Evolutionary conservation across 805 yeast species (phyloP), one percentile per base, ranked within the genome.

Genomic region (Priceomyces haplophilus): DNA sequence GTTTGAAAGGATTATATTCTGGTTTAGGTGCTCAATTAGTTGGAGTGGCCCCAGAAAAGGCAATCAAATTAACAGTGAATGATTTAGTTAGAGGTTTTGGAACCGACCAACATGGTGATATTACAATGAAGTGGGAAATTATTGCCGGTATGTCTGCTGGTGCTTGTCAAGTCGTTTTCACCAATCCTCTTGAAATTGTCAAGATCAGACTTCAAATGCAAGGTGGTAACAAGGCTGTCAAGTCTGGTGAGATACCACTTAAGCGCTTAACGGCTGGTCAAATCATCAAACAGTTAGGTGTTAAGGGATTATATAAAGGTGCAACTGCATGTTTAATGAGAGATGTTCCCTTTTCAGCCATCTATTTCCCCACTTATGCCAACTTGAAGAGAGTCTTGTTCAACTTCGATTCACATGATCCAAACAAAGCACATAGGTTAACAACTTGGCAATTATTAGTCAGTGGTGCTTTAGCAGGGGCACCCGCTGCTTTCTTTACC

Each of bases 41-140:
- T 38, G 99, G 99, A 52, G 98, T 91, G 40, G 98, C 98, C 0
- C 99, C 99, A 2, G 99, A 91, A 64, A 91, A 91, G 72, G 98
- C 98, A 34, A 91, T 91, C 57, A 91, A 91, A 67, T 78, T 91
- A 51, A 90, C 98, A 0, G 95, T 91, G 31, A 91, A 91, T 65
- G 99, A 91, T 61, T 69, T 86, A 43, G 82, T 89, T 44, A 79
- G 98, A 55, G 82, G 82, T 21, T 73, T 79, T 42, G 82, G 91
- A 48, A 75, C 87, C 29, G 59, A 61, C 16, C 66, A 60, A n/a
- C 49, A 51, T 21, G 74, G 75, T 15, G 40, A 52, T 37, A 71
- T 71, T 48, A 59, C 73, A 30, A 63, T 73, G 68, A 67, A 75
- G 36, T 76, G 84, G 74, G 98, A 91, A 65, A 72, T 91, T 36